A percentile compares a stretch with the other conserved stretches of the same genome.
Evolutionary conservation across 371 early-diverging fungal genomes (phyloP).

Genomic region (Mortierella sp.): DNA sequence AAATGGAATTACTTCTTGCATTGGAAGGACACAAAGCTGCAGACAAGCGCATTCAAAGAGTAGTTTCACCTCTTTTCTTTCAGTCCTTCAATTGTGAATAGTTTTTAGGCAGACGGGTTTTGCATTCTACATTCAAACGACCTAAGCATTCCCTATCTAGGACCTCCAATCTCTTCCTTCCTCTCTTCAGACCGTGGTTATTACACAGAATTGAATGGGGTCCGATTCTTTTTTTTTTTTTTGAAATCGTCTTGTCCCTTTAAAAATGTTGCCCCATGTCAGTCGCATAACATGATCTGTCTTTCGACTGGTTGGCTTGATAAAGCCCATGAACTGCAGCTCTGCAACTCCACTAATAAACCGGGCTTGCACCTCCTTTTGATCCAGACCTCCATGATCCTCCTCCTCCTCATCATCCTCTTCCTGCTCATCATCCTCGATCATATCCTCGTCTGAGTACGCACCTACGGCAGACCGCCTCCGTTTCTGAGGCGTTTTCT

Average conservation of each 20-base stretch:
- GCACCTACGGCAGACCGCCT: slow-evolving; percentile 10
- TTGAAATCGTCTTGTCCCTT: background rate
- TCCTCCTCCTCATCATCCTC: slow-evolving; percentile 10
- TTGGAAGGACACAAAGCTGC: too few species aligned
- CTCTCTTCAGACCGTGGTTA: too few species aligned
- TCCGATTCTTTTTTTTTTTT: background rate
- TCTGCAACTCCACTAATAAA: slow-evolving; percentile 87
- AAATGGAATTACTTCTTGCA: too few species aligned
- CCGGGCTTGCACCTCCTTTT: slow-evolving; percentile 67
- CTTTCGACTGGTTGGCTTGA: slow-evolving; percentile 88
- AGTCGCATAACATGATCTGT: slow-evolving; percentile 92
- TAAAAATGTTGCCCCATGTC: slow-evolving; percentile 81
- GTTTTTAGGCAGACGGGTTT: too few species aligned
- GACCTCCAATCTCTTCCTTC: too few species aligned
- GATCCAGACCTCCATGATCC: slow-evolving; percentile 15
- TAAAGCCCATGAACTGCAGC: slow-evolving; percentile 88
- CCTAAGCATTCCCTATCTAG: too few species aligned
- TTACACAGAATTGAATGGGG: background rate
- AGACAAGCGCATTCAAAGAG: too few species aligned
- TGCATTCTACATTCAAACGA: too few species aligned
- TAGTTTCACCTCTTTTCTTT: too few species aligned
- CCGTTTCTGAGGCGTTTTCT: slow-evolving; percentile 3
- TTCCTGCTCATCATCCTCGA: slow-evolving; percentile 6
- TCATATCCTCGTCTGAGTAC: slow-evolving; percentile 28
- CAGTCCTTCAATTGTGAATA: too few species aligned